Percentiles rank a stretch among this genome's conserved stretches.
These are phyloP conservation scores for Trametes versicolor DNA, from an alignment of 1,284 basidiomycete species.

Conservation along the genomic window DNA sequence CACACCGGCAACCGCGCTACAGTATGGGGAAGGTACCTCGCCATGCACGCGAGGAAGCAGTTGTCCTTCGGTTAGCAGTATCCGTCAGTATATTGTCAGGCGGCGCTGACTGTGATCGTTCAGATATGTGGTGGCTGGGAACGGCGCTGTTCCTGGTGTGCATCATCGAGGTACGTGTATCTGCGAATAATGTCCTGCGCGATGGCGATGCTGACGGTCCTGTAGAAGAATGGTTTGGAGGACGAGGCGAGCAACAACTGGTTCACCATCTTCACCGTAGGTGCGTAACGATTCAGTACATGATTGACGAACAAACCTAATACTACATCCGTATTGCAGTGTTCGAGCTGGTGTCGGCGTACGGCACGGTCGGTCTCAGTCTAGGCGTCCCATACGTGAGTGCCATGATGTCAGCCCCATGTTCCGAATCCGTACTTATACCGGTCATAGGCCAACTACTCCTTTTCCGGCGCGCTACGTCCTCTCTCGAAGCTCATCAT, in stretches of 20 bases:
- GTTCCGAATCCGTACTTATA: not conserved
- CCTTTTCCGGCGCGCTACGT: constrained; percentile 82
- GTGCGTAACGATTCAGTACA: constrained; percentile 60
- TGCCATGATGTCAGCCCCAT: constrained; percentile 5
- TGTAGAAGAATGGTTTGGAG: constrained; percentile 49
- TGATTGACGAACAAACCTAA: too few relatives aligned
- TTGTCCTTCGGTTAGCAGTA: constrained; percentile 79
- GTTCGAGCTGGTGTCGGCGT: constrained; percentile 91
- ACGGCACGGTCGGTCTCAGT: constrained; percentile 91
- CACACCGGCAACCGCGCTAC: constrained; percentile 59
- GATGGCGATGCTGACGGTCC: not conserved
- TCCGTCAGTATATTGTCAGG: not conserved
- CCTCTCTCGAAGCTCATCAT: constrained; percentile 91
- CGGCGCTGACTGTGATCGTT: not conserved
- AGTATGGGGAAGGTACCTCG: constrained; percentile 82
- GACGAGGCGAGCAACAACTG: constrained; percentile 62
- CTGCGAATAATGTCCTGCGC: too few relatives aligned
- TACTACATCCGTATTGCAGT: constrained; percentile 60
- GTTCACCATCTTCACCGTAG: constrained; percentile 84
- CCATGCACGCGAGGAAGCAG: constrained; percentile 86
- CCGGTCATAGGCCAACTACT: constrained; percentile 71
- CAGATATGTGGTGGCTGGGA: constrained; percentile 92
- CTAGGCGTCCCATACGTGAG: constrained; percentile 72
- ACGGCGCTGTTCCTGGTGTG: constrained; percentile 85
- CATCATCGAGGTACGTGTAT: constrained; percentile 75